Conservation (phyloP, 305 asterid genomes). For the Fraxinus nigra region DNA sequence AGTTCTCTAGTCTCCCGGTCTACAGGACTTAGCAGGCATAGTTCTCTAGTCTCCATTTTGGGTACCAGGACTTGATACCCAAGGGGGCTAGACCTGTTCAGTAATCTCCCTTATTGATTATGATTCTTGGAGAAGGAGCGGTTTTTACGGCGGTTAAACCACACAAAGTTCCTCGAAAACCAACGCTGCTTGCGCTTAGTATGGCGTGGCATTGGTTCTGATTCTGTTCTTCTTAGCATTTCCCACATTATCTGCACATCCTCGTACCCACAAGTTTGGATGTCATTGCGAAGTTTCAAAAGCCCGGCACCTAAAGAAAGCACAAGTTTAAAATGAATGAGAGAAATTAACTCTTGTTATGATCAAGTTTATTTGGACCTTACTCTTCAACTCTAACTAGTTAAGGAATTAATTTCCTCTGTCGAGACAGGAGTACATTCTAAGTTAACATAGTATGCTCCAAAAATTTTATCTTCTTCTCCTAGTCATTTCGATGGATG, state of each 20-base stretch:
- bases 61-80: background rate
- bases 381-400: background rate
- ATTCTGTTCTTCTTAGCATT: background rate
- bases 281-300: slow-evolving; percentile 3
- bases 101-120: background rate
- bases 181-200: background rate
- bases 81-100: background rate
- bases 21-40: background rate
- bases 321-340: background rate
- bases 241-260: slow-evolving; percentile 3
- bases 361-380: background rate
- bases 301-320: background rate
- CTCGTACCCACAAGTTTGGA: background rate
- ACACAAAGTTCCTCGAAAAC: background rate
- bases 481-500: background rate
- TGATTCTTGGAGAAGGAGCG: background rate
- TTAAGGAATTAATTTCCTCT: background rate
- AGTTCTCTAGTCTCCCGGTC: background rate
- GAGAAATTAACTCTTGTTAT: background rate
- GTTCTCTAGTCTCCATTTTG: background rate
- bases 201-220: background rate
- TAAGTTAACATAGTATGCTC: background rate
- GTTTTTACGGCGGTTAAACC: background rate
- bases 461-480: background rate
- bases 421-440: background rate